Evolutionary conservation across 78 protist species (phyloP).

Genomic region (Dictyostelium intermedium): DNA sequence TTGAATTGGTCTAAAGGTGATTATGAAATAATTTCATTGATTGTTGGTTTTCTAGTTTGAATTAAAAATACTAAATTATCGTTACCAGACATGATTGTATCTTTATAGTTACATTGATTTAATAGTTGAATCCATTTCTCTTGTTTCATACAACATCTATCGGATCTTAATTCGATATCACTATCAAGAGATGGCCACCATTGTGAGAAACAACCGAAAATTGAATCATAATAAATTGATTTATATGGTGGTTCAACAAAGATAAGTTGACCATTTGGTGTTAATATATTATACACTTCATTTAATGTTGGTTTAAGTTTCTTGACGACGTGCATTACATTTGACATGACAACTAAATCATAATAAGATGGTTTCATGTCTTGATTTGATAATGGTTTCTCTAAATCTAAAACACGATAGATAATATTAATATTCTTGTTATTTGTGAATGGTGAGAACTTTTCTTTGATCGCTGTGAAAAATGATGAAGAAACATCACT

Average conservation of each 20-base stretch:
- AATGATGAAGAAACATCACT: not conserved
- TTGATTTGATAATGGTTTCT: not conserved
- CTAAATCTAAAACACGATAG: not conserved
- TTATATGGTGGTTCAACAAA: constrained; percentile 13
- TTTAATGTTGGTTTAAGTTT: not conserved
- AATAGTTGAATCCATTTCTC: not conserved
- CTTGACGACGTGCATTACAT: constrained; percentile 13
- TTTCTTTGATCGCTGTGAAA: not conserved
- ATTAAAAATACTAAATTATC: not conserved
- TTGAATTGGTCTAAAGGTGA: not conserved
- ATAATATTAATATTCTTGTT: not conserved
- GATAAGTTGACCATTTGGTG: constrained; percentile 27
- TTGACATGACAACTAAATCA: constrained; percentile 30
- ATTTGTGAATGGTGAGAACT: not conserved
- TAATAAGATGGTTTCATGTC: not conserved
- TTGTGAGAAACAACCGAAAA: constrained; percentile 37
- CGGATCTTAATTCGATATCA: not conserved
- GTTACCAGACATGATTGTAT: not conserved
- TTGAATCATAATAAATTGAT: not conserved
- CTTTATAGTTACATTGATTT: not conserved
- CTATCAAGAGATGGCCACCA: constrained; percentile 29
- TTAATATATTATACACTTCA: not conserved
- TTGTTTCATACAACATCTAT: not conserved
- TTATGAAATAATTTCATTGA: not conserved
- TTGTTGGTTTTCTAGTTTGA: not conserved